A percentile compares a stretch with the other conserved stretches of the same genome.
phyloP scores from a whole-genome alignment of 1,284 basidiomycete genomes.

The Sporisorium sorghi region DNA sequence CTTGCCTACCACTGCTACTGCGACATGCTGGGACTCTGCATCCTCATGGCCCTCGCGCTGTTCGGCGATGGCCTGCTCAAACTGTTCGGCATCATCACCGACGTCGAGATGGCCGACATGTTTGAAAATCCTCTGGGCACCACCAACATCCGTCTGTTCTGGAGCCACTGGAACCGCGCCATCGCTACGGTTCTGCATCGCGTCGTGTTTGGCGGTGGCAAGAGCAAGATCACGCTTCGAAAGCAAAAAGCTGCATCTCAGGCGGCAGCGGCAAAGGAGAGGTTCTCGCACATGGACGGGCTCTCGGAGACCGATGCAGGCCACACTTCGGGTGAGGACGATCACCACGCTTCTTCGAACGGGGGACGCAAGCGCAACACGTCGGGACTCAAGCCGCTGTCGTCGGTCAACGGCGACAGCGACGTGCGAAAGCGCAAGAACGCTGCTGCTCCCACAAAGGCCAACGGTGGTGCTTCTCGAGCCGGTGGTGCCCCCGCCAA shows the following conservation, averaged over 20 bases:
- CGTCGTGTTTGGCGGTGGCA: conserved; percentile 65
- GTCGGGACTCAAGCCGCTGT: conserved; percentile 47
- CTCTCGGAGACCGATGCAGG: conserved; percentile 64
- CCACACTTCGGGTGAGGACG: conserved; percentile 56
- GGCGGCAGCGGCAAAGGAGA: conserved; percentile 11
- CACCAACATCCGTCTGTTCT: conserved; percentile 67
- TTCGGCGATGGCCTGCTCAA: conserved; percentile 64
- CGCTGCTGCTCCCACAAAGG: conserved; percentile 12
- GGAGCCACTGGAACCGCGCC: conserved; percentile 69
- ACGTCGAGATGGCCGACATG: conserved; percentile 67
- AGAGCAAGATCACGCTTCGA: conserved; percentile 40
- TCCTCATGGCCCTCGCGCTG: conserved; percentile 62
- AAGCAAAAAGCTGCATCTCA: conserved; percentile 26
- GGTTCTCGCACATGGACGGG: conserved; percentile 55
- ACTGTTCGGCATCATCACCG: conserved; percentile 56
- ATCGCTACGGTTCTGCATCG: conserved; percentile 67
- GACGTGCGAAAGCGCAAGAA: conserved; percentile 33
- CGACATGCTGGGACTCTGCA: conserved; percentile 53
- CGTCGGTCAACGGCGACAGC: conserved; percentile 25
- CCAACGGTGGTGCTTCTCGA: conserved; percentile 14
- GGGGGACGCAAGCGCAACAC: conserved; percentile 17
- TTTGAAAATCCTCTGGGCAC: conserved; percentile 67
- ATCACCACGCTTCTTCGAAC: conserved; percentile 27
- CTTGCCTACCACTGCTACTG: conserved; percentile 62
- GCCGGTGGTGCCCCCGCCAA: conserved; percentile 16